Conservation (phyloP, 1,284 basidiomycete species). For the Rhodotorula sp. region DNA sequence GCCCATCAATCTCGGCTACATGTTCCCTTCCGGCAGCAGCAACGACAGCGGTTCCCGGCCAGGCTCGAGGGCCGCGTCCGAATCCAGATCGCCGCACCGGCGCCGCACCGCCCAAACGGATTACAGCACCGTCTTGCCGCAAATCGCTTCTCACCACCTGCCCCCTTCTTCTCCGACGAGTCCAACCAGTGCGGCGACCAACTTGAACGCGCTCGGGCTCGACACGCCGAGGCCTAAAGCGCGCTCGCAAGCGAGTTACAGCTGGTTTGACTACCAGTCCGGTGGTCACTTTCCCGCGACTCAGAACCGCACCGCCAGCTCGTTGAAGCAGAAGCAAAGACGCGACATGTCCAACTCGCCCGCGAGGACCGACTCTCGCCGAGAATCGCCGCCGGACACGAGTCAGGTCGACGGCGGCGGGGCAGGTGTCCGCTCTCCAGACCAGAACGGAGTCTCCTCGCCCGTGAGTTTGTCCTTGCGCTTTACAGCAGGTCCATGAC, state of each 20-base stretch:
- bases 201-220: constrained; percentile 16
- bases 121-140: not conserved
- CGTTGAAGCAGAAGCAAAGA: too few relatives aligned
- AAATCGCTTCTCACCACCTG: not conserved
- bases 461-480: too few relatives aligned
- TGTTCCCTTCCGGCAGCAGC: not conserved
- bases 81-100: constrained; percentile 1
- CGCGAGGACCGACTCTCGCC: too few relatives aligned
- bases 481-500: too few relatives aligned
- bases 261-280: constrained; percentile 29
- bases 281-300: too few relatives aligned
- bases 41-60: not conserved
- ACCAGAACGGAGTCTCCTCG: too few relatives aligned
- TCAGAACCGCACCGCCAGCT: too few relatives aligned
- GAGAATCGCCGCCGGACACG: too few relatives aligned
- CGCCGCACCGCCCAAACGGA: not conserved
- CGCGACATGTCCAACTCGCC: too few relatives aligned
- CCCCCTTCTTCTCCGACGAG: constrained; percentile 1
- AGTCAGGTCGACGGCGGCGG: too few relatives aligned
- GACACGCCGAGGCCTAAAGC: constrained; percentile 26
- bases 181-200: not conserved
- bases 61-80: not conserved
- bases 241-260: constrained; percentile 32
- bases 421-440: too few relatives aligned
- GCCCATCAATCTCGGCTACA: not conserved